A percentile compares a stretch with the other conserved stretches of the same genome.
These are phyloP conservation scores for Viola pubescens DNA, from an alignment of 441 rosid genomes.

Conservation along the genomic window DNA sequence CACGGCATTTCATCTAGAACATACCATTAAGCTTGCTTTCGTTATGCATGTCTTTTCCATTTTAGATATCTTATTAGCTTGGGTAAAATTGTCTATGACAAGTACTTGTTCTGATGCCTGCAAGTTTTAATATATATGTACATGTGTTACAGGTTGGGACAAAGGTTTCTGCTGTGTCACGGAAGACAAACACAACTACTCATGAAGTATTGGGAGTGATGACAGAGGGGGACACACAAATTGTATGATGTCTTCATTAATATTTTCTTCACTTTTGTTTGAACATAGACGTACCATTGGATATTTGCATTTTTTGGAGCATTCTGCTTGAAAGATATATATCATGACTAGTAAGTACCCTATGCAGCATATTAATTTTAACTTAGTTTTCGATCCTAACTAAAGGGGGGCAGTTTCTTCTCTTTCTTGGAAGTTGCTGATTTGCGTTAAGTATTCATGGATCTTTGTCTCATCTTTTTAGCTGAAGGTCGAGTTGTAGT, in stretches of 20 bases:
- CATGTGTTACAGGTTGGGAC: constrained; percentile 54
- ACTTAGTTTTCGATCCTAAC: background rate
- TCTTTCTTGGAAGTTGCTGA: too few species aligned
- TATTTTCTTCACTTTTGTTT: background rate
- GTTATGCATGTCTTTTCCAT: background rate
- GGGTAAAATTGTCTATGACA: background rate
- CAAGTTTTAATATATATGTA: background rate
- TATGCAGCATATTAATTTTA: background rate
- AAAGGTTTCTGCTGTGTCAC: constrained; percentile 89
- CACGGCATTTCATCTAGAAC: too few species aligned
- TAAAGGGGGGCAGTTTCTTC: background rate
- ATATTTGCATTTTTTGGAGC: too few species aligned
- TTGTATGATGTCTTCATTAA: constrained; percentile 37
- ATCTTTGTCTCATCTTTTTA: too few species aligned
- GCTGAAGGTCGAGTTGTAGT: too few species aligned
- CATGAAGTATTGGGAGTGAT: constrained; percentile 91
- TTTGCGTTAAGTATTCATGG: too few species aligned
- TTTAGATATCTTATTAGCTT: background rate
- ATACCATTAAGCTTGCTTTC: background rate
- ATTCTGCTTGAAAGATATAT: background rate
- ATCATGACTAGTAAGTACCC: background rate
- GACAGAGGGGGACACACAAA: constrained; percentile 76
- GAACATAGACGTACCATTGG: background rate
- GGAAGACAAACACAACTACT: constrained; percentile 91
- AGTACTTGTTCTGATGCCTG: background rate